phyloP scores from a whole-genome alignment of 257 asterid species.

The Striga asiatica region DNA sequence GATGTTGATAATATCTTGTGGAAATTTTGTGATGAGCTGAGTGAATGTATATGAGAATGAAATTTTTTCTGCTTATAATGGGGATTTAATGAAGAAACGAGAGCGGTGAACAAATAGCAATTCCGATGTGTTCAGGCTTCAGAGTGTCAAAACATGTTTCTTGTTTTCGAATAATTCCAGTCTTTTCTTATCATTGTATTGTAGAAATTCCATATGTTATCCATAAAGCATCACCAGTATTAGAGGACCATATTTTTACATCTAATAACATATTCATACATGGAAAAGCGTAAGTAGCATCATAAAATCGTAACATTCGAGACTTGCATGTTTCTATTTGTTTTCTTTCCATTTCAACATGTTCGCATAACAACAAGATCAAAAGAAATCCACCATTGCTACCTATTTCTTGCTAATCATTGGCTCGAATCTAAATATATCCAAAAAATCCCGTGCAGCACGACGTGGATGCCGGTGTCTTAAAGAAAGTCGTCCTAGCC shows the following conservation, averaged over 20 bases:
- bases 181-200: neutral
- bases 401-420: neutral
- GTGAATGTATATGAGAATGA: neutral
- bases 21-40: neutral
- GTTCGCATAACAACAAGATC: neutral
- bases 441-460: constrained; percentile 46
- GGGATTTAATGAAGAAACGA: neutral
- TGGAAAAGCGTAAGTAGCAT: neutral
- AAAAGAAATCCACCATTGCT: neutral
- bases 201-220: too few species aligned
- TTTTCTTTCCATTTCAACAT: neutral
- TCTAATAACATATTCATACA: neutral
- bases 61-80: neutral
- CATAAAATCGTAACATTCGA: neutral
- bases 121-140: neutral
- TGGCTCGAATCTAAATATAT: constrained; percentile 1
- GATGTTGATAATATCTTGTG: neutral
- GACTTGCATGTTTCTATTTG: neutral
- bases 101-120: neutral
- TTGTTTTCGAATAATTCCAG: too few species aligned
- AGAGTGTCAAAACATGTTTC: too few species aligned
- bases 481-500: constrained; percentile 78
- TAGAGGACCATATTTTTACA: neutral
- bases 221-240: neutral
- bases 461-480: constrained; percentile 70